Base-by-base conservation (phyloP, 2,329 filamentous ascomycete species). In the Fusarium sp. region DNA sequence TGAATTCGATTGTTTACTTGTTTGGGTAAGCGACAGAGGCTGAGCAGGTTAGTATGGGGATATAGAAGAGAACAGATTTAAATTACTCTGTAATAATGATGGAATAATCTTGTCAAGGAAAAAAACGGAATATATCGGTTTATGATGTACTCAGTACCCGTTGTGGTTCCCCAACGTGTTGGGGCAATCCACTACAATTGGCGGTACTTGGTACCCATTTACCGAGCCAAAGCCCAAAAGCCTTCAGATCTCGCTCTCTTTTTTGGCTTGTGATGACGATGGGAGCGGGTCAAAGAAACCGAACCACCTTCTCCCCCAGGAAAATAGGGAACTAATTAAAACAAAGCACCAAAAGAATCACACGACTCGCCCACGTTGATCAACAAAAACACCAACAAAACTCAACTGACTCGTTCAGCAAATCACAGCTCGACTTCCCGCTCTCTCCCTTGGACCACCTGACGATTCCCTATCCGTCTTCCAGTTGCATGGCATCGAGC, bases 101-200 rank as follows among this genome's bases (percentile, higher is more conserved):
- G 17, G 38, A 55, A 55, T 10, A 35, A 32, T 32, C 22, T 56
- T 44, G 39, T 32, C 30, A 24, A 47, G 45, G 32, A 28, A 28
- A 61, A 65, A 59, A 57, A 70, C 77, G 77, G 75, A 70, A 79
- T 78, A 78, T 75, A 60, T 78, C 77, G 77, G 77, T 75, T 73
- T 67, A 68, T 66, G 48, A 56, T 42, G 74, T 69, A 68, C 61
- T 59, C n/a, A 54, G 42, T 70, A 65, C 58, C 54, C 41, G 42
- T 53, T 53, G 47, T 51, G 18, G 30, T 65, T 74, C 72, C 75
- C 72, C 75, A 79, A 78, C 75, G 75, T 79, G 77, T 73, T 78
- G 74, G 55, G 71, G 69, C 45, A 71, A 54, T n/a, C 66, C 69
- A 63, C 75, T 67, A 47, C 73, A 78, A 78, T 78, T 79, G 75